Percentiles rank a stretch among this genome's conserved stretches.
Evolutionary conservation across 2,329 filamentous ascomycete genomes (phyloP).

Genomic region (Aspergillus vadensis): DNA sequence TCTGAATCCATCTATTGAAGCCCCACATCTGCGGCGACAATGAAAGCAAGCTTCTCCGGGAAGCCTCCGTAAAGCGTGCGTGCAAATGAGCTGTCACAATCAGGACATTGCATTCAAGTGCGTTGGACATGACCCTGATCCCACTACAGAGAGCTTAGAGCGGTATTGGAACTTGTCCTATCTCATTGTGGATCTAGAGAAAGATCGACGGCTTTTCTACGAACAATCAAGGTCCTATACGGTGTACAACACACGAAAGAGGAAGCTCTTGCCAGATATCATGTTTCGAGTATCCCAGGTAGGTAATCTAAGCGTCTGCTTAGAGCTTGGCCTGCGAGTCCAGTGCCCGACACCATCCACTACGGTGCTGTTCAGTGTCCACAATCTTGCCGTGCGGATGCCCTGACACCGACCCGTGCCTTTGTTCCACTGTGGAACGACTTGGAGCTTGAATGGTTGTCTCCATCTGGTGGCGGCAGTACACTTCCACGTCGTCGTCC

Average conservation of each 20-base stretch:
- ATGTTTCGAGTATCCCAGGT: not conserved
- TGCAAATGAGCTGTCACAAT: not conserved
- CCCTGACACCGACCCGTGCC: not conserved
- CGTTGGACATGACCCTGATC: not conserved
- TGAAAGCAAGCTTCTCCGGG: too few species aligned
- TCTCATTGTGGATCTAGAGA: not conserved
- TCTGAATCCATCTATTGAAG: too few species aligned
- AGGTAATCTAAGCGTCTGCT: not conserved
- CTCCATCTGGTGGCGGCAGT: not conserved
- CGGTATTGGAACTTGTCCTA: not conserved
- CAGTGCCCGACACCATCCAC: not conserved
- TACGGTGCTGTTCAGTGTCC: not conserved
- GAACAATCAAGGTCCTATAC: not conserved
- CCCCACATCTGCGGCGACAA: too few species aligned
- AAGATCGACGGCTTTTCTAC: not conserved
- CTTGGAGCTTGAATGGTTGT: not conserved
- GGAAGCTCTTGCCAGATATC: not conserved
- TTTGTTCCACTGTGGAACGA: slow-evolving; percentile 1
- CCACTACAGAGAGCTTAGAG: not conserved
- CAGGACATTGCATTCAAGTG: not conserved
- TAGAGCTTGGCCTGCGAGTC: not conserved
- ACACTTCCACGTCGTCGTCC: not conserved
- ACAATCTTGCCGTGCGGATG: not conserved
- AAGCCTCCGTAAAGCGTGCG: not conserved
- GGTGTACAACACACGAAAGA: not conserved